phyloP scores from a whole-genome alignment of 1,139 yeast genomes.

The Ogataea hybrid region DNA sequence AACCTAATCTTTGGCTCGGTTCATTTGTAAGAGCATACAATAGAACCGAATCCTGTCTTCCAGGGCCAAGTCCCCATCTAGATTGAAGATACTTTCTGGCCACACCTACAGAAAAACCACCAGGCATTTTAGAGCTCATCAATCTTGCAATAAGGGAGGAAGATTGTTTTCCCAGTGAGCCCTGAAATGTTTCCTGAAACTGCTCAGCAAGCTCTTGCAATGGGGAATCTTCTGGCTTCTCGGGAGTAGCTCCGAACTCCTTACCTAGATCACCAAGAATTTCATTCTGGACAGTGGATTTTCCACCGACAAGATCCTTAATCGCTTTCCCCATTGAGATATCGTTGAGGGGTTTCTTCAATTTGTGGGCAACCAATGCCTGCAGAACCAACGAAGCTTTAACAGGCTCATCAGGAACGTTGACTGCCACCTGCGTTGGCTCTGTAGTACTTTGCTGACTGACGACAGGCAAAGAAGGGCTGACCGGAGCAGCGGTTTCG shows the following conservation, averaged over 20 bases:
- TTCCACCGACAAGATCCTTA: constrained; percentile 96
- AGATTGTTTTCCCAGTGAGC: constrained; percentile 91
- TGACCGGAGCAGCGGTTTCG: constrained; percentile 29
- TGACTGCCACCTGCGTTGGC: constrained; percentile 76
- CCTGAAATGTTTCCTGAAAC: constrained; percentile 87
- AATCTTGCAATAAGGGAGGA: constrained; percentile 84
- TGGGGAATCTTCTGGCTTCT: constrained; percentile 98
- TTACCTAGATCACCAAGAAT: constrained; percentile 97
- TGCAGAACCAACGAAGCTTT: constrained; percentile 81
- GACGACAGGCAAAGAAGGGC: constrained; percentile 14
- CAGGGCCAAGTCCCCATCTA: constrained; percentile 87
- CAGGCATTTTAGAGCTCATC: constrained; percentile 97
- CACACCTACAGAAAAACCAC: constrained; percentile 90
- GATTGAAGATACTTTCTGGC: constrained; percentile 91
- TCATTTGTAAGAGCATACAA: constrained; percentile 82
- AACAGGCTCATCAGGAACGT: constrained; percentile 86
- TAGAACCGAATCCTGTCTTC: constrained; percentile 91
- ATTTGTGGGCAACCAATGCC: constrained; percentile 90
- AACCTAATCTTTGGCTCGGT: constrained; percentile 83
- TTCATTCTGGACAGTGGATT: constrained; percentile 97
- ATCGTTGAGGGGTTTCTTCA: constrained; percentile 85
- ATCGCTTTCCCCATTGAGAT: constrained; percentile 89
- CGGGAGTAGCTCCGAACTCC: constrained; percentile 97
- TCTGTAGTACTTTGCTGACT: constrained; percentile 42
- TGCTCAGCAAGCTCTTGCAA: constrained; percentile 91